Percentiles rank a stretch among this genome's conserved stretches.
phyloP scores from a whole-genome alignment of 495 filamentous ascomycete genomes.

The Aspergillus campestris region DNA sequence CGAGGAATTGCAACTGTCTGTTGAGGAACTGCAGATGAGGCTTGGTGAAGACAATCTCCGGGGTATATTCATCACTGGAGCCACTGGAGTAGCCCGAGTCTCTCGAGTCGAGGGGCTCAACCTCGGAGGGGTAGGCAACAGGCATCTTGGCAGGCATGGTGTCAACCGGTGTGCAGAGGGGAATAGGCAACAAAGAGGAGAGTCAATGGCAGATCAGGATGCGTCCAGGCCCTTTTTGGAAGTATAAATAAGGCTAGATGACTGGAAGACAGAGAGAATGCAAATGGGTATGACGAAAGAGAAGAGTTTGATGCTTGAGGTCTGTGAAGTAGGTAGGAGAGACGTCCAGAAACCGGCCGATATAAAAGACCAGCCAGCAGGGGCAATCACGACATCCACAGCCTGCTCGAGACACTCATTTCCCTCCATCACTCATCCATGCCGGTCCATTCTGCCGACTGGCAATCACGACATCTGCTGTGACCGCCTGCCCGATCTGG shows the following conservation, averaged over 20 bases:
- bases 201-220: conserved; percentile 7
- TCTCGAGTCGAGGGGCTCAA: conserved; percentile 27
- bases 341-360: conserved; percentile 10
- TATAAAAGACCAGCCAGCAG: conserved; percentile 22
- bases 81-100: conserved; percentile 82
- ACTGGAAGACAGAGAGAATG: no score
- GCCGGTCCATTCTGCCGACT: conserved; percentile 24
- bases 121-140: conserved; percentile 30
- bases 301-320: no score
- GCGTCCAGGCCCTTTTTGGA: no score
- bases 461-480: conserved; percentile 27
- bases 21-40: conserved; percentile 87
- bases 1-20: conserved; percentile 72
- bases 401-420: conserved; percentile 5
- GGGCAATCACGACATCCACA: conserved; percentile 28
- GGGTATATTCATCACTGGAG: conserved; percentile 56
- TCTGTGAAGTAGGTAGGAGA: no score
- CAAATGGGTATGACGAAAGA: no score
- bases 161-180: conserved; percentile 1
- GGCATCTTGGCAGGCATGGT: conserved; percentile 37
- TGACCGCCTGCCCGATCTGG: conserved; percentile 26
- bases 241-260: no score
- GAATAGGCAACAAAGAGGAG: conserved; percentile 10
- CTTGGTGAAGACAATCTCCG: conserved; percentile 78
- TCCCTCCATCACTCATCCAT: conserved; percentile 18